Evolutionary conservation across 345 rosid species (phyloP).

Genomic region (Cardiospermum halicacabum): DNA sequence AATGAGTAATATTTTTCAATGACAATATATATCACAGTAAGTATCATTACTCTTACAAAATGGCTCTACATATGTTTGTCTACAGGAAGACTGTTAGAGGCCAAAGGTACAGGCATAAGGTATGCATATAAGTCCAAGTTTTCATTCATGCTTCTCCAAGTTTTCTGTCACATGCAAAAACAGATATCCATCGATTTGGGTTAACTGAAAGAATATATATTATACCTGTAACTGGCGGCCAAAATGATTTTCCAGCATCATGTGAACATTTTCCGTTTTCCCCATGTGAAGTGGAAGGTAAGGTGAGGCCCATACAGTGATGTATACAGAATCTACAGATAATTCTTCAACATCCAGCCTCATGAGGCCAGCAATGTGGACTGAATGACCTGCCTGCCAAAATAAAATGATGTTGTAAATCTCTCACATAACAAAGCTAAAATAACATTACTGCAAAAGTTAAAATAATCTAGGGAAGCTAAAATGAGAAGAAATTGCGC

Average conservation of each 20-base stretch:
- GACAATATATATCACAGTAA: too few relatives aligned
- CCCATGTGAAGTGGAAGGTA: slow-evolving; percentile 92
- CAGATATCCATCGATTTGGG: neutral
- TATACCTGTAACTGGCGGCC: slow-evolving; percentile 81
- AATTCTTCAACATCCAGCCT: slow-evolving; percentile 76
- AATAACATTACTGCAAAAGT: neutral
- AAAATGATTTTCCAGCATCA: slow-evolving; percentile 64
- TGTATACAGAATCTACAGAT: slow-evolving; percentile 70
- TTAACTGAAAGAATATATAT: neutral
- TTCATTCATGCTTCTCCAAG: neutral
- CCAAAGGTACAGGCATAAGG: neutral
- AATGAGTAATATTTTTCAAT: too few relatives aligned
- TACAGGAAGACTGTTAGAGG: neutral
- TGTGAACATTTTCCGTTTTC: slow-evolving; percentile 67
- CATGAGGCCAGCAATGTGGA: slow-evolving; percentile 87
- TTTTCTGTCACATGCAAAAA: neutral
- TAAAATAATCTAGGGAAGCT: too few relatives aligned
- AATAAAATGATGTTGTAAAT: slow-evolving; percentile 11
- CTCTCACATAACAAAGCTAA: neutral
- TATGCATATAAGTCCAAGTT: neutral
- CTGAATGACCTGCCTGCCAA: slow-evolving; percentile 66
- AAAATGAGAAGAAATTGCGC: too few relatives aligned
- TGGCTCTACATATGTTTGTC: neutral
- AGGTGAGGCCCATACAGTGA: slow-evolving; percentile 92
- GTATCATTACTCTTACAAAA: neutral